These are phyloP conservation scores for Ceratocystis harringtonii DNA, from an alignment of 2,329 filamentous ascomycete species.

Conservation along the genomic window DNA sequence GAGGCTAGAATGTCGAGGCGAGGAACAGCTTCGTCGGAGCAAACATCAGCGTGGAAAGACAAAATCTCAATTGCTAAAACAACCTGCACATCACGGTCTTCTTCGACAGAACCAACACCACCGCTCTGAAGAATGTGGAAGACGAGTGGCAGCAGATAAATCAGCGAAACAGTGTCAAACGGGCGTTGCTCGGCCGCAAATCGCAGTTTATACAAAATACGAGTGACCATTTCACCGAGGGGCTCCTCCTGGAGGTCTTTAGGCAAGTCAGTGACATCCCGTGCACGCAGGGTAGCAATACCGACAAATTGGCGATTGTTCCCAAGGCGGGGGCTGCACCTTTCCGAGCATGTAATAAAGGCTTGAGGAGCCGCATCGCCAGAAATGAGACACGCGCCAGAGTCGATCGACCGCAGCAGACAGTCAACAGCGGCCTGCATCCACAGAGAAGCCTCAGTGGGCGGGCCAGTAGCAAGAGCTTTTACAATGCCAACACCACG, in stretches of 20 bases:
- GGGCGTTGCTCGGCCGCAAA: constrained; percentile 89
- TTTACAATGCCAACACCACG: constrained; percentile 77
- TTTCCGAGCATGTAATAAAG: constrained; percentile 66
- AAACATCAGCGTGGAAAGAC: constrained; percentile 73
- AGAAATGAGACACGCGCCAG: constrained; percentile 66
- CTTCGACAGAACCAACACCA: constrained; percentile 55
- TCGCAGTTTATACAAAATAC: constrained; percentile 77
- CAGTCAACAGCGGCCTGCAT: constrained; percentile 66
- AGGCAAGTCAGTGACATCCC: constrained; percentile 58
- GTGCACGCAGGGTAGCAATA: constrained; percentile 66
- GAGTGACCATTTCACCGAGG: constrained; percentile 70
- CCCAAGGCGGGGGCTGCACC: constrained; percentile 59
- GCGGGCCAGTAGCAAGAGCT: constrained; percentile 69
- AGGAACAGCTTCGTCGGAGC: constrained; percentile 59
- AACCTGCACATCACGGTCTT: constrained; percentile 79
- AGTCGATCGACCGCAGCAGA: constrained; percentile 59
- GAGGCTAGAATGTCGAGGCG: constrained; percentile 56
- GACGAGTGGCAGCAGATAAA: constrained; percentile 72
- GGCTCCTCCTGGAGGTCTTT: constrained; percentile 61
- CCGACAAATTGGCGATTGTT: constrained; percentile 69
- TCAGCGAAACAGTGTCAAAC: constrained; percentile 74
- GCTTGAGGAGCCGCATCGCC: constrained; percentile 64
- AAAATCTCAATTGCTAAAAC: constrained; percentile 79
- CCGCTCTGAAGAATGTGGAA: constrained; percentile 65
- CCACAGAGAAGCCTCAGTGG: constrained; percentile 80